phyloP scores from a whole-genome alignment of 2,329 filamentous ascomycete species.

The Cercospora brassicicola region DNA sequence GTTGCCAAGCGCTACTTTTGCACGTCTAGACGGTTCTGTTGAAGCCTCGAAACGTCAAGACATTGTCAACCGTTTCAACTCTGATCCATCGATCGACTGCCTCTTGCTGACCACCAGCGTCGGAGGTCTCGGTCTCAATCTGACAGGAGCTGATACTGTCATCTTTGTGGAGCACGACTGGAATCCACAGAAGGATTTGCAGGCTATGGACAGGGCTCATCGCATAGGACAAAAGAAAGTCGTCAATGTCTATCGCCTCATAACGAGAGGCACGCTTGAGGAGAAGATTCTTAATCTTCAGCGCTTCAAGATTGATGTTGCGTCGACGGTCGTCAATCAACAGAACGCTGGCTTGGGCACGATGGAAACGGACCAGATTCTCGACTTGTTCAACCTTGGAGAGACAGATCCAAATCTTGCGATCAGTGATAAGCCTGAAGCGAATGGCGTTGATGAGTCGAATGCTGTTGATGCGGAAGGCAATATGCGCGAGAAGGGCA shows the following conservation, averaged over 20 bases:
- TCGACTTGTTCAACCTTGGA: constrained; percentile 91
- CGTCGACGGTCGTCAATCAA: constrained; percentile 96
- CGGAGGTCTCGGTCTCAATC: constrained; percentile 87
- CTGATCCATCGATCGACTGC: constrained; percentile 93
- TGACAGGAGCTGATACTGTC: constrained; percentile 96
- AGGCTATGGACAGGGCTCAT: constrained; percentile 98
- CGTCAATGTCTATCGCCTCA: constrained; percentile 95
- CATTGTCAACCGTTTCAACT: constrained; percentile 98
- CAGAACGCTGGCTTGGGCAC: constrained; percentile 92
- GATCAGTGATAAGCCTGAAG: constrained; percentile 36
- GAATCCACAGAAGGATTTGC: constrained; percentile 98
- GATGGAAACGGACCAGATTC: constrained; percentile 98
- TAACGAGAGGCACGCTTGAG: constrained; percentile 91
- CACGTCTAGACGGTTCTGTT: constrained; percentile 90
- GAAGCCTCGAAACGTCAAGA: constrained; percentile 93
- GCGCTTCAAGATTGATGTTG: constrained; percentile 99
- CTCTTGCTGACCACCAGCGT: constrained; percentile 92
- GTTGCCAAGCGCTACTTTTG: constrained; percentile 87
- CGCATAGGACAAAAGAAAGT: constrained; percentile 99
- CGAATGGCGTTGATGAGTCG: constrained; percentile 67
- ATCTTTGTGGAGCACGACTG: constrained; percentile 99
- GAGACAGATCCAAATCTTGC: constrained; percentile 58
- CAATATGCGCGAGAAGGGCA: constrained; percentile 88
- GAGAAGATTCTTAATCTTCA: constrained; percentile 97
- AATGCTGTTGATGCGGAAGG: constrained; percentile 79